Conservation (phyloP, 192 early-diverging fungal species). For the Coemansia erecta region DNA sequence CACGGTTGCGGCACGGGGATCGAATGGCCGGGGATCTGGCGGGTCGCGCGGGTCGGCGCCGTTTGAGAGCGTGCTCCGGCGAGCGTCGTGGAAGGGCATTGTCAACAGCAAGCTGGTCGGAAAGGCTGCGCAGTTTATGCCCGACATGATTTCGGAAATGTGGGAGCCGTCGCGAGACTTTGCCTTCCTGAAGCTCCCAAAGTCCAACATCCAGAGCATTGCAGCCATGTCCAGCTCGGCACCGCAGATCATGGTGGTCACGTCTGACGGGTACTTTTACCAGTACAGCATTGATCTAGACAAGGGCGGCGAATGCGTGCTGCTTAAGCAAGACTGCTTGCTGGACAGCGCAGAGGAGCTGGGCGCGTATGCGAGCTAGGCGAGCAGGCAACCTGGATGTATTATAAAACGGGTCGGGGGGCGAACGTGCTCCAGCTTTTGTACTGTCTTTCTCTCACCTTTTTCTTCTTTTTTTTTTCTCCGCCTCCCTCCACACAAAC, state of each 20-base stretch:
- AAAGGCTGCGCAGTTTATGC: constrained; percentile 82
- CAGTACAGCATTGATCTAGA: constrained; percentile 86
- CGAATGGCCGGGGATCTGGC: constrained; percentile 4
- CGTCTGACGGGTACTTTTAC: constrained; percentile 88
- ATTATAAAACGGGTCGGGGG: no score
- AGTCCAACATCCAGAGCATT: constrained; percentile 69
- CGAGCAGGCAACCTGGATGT: neutral
- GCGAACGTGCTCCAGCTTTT: no score
- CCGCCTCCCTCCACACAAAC: no score
- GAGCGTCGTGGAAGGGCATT: constrained; percentile 54
- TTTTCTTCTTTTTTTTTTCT: no score
- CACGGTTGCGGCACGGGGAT: constrained; percentile 1
- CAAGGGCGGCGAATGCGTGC: constrained; percentile 82
- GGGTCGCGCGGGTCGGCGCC: constrained; percentile 42
- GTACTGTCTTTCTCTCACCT: no score
- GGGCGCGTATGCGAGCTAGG: constrained; percentile 47
- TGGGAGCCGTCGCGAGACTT: constrained; percentile 96
- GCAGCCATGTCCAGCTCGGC: constrained; percentile 72
- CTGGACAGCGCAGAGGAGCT: constrained; percentile 52
- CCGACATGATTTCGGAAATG: constrained; percentile 84
- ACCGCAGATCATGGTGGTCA: constrained; percentile 86
- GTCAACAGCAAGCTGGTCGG: constrained; percentile 66
- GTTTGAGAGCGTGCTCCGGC: constrained; percentile 60
- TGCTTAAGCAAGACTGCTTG: constrained; percentile 75
- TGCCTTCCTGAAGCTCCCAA: constrained; percentile 86